These are phyloP conservation scores for Quercus bicolor DNA, from an alignment of 306 rosid genomes.

Conservation along the genomic window DNA sequence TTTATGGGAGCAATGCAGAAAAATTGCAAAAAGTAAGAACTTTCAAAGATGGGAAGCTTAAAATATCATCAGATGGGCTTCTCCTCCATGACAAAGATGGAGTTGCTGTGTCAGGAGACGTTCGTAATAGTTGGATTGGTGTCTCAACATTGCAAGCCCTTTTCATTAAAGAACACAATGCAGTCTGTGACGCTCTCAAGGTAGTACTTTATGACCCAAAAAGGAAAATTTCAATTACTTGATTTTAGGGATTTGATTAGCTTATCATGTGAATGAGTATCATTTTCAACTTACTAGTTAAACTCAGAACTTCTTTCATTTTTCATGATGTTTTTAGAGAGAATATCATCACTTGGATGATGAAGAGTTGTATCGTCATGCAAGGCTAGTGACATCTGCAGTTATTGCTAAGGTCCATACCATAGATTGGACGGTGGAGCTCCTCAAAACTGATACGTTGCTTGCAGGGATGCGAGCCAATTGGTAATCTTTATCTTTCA, in stretches of 20 bases:
- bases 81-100: conserved; percentile 49
- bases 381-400: conserved; percentile 63
- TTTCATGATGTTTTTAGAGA: conserved; percentile 12
- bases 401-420: conserved; percentile 63
- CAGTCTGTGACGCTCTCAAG: conserved; percentile 56
- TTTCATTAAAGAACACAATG: conserved; percentile 52
- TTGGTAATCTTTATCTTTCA: conserved; percentile 32
- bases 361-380: conserved; percentile 51
- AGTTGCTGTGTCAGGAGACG: conserved; percentile 45
- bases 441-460: conserved; percentile 54
- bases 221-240: too few relatives aligned
- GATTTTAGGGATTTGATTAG: too few relatives aligned
- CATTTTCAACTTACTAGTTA: not conserved
- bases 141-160: conserved; percentile 56
- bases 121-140: conserved; percentile 65
- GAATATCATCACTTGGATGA: conserved; percentile 31
- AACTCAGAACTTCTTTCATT: not conserved
- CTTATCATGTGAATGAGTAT: not conserved
- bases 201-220: conserved; percentile 10
- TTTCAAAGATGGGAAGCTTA: conserved; percentile 56
- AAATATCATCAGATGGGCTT: conserved; percentile 39
- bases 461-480: conserved; percentile 57
- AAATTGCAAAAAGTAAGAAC: conserved; percentile 33
- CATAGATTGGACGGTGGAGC: conserved; percentile 72
- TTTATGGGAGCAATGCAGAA: conserved; percentile 54